Percentiles rank a stretch among this genome's conserved stretches.
Evolutionary conservation across 1,139 yeast genomes (phyloP).

Genomic region (Lodderomyces orthopsilosis): DNA sequence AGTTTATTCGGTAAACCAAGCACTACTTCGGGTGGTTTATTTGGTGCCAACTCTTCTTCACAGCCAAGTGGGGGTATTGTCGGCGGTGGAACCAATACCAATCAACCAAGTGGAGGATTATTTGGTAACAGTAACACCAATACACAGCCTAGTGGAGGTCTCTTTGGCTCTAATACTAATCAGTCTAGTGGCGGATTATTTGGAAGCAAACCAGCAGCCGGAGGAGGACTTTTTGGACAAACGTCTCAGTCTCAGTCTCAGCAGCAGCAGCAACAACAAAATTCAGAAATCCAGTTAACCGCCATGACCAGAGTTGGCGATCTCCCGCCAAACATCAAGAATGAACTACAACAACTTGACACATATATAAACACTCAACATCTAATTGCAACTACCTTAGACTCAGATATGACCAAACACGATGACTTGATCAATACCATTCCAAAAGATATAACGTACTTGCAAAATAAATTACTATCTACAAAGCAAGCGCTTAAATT

Average conservation of each 20-base stretch:
- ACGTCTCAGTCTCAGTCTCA: slow-evolving; percentile 6
- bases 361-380: slow-evolving; percentile 82
- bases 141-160: too few species aligned
- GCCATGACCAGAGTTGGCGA: slow-evolving; percentile 88
- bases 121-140: slow-evolving; percentile 3
- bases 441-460: slow-evolving; percentile 78
- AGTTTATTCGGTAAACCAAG: neutral
- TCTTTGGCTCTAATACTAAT: too few species aligned
- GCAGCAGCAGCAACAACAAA: slow-evolving; percentile 11
- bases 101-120: slow-evolving; percentile 3
- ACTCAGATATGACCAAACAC: slow-evolving; percentile 62
- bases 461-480: slow-evolving; percentile 60
- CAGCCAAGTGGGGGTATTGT: slow-evolving; percentile 5
- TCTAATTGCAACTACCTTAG: slow-evolving; percentile 74
- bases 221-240: slow-evolving; percentile 21
- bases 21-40: slow-evolving; percentile 6
- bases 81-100: slow-evolving; percentile 6
- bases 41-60: slow-evolving; percentile 1
- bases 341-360: slow-evolving; percentile 74
- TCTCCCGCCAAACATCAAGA: slow-evolving; percentile 73
- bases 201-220: slow-evolving; percentile 13
- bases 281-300: slow-evolving; percentile 48
- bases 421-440: slow-evolving; percentile 71
- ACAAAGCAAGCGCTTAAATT: slow-evolving; percentile 64
- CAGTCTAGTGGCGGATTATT: slow-evolving; percentile 15